Evolutionary conservation across 768 basidiomycete species (phyloP).

Genomic region (Serendipita vermifera): DNA sequence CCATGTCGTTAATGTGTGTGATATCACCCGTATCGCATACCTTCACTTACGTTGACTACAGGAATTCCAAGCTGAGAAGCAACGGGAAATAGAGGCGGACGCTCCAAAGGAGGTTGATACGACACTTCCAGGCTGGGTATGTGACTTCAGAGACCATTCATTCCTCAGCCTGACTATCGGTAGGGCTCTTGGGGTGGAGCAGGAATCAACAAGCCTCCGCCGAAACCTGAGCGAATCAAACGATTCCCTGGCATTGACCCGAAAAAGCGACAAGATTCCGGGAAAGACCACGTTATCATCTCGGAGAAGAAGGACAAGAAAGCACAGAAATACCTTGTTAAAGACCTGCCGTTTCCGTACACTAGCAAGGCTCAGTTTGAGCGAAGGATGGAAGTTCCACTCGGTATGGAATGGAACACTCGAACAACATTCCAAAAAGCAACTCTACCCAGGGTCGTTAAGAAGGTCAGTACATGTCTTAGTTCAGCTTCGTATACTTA

Average conservation of each 20-base stretch:
- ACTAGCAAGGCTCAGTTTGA: conserved; percentile 91
- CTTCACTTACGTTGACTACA: conserved; percentile 25
- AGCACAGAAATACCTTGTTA: conserved; percentile 74
- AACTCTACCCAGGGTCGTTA: conserved; percentile 73
- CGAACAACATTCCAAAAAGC: conserved; percentile 69
- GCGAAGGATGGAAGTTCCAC: conserved; percentile 60
- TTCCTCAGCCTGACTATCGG: conserved; percentile 5
- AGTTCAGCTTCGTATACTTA: not conserved
- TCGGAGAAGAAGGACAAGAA: conserved; percentile 94
- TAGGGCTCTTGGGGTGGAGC: conserved; percentile 89
- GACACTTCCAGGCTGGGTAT: conserved; percentile 89
- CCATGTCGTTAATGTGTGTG: conserved; percentile 70
- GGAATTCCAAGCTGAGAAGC: conserved; percentile 81
- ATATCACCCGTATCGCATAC: conserved; percentile 10
- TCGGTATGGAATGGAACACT: conserved; percentile 92
- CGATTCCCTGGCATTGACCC: conserved; percentile 73
- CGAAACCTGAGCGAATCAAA: conserved; percentile 64
- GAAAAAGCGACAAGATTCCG: conserved; percentile 64
- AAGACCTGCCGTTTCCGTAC: conserved; percentile 89
- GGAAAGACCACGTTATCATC: conserved; percentile 82
- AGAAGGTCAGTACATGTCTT: conserved; percentile 49
- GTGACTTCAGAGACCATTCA: conserved; percentile 20
- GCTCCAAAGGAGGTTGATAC: conserved; percentile 81
- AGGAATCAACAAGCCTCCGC: conserved; percentile 46
- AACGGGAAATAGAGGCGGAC: conserved; percentile 68